Conservation (phyloP, 2,329 filamentous ascomycete genomes). For the Beauveria bassiana region DNA sequence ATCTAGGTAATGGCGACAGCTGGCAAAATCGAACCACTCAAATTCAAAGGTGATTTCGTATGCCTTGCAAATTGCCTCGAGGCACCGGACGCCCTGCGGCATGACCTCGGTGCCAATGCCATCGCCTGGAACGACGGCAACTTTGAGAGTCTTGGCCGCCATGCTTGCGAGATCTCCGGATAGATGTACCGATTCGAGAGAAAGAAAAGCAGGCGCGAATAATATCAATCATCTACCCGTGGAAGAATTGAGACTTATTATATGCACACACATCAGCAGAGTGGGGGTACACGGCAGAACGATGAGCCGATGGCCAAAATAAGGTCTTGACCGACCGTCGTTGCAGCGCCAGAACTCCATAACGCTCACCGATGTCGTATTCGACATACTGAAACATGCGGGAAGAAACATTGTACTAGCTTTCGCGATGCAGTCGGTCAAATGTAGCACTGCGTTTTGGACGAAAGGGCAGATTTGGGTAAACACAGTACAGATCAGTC, state of each 20-base stretch:
- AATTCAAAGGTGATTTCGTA: slow-evolving; percentile 50
- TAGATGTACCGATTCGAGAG: not conserved
- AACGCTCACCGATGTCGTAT: too few relatives aligned
- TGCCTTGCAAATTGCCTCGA: slow-evolving; percentile 42
- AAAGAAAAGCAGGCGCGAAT: not conserved
- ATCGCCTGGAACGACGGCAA: slow-evolving; percentile 61
- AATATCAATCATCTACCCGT: too few relatives aligned
- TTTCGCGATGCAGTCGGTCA: not conserved
- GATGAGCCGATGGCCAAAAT: slow-evolving; percentile 35
- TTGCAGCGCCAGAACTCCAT: not conserved
- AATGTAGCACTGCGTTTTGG: too few relatives aligned
- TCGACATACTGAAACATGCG: not conserved
- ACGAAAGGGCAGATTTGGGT: too few relatives aligned
- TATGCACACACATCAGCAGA: not conserved
- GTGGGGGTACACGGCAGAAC: not conserved
- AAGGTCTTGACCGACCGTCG: not conserved
- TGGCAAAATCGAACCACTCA: slow-evolving; percentile 57
- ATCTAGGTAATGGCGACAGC: slow-evolving; percentile 46
- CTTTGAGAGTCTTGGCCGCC: slow-evolving; percentile 25
- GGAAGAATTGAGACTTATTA: not conserved
- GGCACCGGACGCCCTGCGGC: slow-evolving; percentile 51
- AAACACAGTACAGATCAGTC: too few relatives aligned
- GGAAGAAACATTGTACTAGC: not conserved
- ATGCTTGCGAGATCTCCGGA: slow-evolving; percentile 24
- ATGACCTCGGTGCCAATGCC: slow-evolving; percentile 65